Evolutionary conservation across 2,329 filamentous ascomycete genomes (phyloP).

Genomic region (Claviceps digitariae): DNA sequence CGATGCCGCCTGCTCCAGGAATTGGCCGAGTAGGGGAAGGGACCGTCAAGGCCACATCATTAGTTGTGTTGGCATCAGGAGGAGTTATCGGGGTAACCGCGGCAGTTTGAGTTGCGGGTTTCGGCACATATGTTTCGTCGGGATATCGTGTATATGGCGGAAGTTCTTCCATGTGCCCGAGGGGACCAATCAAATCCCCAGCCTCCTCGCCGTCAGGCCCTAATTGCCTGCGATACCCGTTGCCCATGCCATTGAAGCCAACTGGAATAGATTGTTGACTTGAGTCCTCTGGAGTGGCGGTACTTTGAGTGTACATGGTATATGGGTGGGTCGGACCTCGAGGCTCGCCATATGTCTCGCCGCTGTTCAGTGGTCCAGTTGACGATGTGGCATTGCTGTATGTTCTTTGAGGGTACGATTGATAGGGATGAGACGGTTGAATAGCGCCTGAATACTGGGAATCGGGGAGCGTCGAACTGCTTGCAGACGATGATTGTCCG

Average conservation of each 20-base stretch:
- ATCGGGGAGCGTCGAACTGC: conserved; percentile 27
- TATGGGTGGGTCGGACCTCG: conserved; percentile 73
- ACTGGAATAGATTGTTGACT: conserved; percentile 41
- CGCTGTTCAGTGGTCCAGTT: conserved; percentile 32
- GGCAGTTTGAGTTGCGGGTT: conserved; percentile 13
- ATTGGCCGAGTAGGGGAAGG: conserved; percentile 16
- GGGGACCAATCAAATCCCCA: conserved; percentile 75
- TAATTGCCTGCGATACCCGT: conserved; percentile 56
- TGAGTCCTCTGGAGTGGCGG: conserved; percentile 40
- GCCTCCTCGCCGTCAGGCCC: conserved; percentile 73
- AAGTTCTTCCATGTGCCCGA: conserved; percentile 81
- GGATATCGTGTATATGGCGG: conserved; percentile 88
- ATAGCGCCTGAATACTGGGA: conserved; percentile 57
- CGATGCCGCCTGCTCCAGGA: conserved; percentile 47
- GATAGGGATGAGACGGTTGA: conserved; percentile 72
- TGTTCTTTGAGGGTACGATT: conserved; percentile 64
- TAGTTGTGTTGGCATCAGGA: not conserved
- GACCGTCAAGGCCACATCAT: not conserved
- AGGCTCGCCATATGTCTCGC: conserved; percentile 40
- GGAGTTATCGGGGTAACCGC: conserved; percentile 3
- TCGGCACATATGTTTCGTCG: conserved; percentile 49
- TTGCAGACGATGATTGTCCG: conserved; percentile 2
- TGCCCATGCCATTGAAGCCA: conserved; percentile 57
- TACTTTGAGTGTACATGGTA: conserved; percentile 72
- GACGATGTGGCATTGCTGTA: conserved; percentile 62